These are phyloP conservation scores for Cadophora sp. DNA, from an alignment of 2,329 filamentous ascomycete genomes.

Conservation along the genomic window DNA sequence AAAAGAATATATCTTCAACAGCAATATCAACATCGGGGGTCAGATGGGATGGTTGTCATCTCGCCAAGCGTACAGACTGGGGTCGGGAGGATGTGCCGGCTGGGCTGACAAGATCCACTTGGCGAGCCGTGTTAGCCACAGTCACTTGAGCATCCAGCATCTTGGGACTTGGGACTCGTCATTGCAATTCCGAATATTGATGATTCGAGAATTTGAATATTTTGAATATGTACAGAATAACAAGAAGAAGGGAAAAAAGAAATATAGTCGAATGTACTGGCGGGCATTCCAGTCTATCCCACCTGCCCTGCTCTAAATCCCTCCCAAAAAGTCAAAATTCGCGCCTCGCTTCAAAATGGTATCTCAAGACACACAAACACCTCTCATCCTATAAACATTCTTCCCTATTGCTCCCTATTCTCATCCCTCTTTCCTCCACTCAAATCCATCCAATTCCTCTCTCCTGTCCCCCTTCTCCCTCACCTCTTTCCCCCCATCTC, in stretches of 20 bases:
- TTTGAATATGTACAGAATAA: too few species aligned
- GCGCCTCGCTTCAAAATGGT: constrained; percentile 4
- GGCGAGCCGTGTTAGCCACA: constrained; percentile 13
- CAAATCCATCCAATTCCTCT: neutral
- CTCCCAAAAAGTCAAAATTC: neutral
- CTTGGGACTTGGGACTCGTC: constrained; percentile 7
- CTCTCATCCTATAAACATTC: neutral
- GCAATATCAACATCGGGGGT: neutral
- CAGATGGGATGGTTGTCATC: neutral
- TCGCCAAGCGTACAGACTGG: neutral
- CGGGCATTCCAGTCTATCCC: neutral
- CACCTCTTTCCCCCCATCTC: neutral
- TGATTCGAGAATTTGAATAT: too few species aligned
- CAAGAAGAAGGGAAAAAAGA: too few species aligned
- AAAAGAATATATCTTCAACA: neutral
- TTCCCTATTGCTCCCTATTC: neutral
- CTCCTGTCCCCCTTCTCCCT: neutral
- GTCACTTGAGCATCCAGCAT: neutral
- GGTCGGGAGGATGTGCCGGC: constrained; percentile 8
- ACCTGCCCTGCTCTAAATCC: neutral
- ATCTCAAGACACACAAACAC: neutral
- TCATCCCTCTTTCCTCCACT: neutral
- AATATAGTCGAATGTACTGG: too few species aligned
- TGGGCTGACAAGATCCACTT: constrained; percentile 7
- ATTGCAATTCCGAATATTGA: neutral